phyloP scores from a whole-genome alignment of 805 yeast genomes.

The Schwanniomyces pseudopolymorphus region DNA sequence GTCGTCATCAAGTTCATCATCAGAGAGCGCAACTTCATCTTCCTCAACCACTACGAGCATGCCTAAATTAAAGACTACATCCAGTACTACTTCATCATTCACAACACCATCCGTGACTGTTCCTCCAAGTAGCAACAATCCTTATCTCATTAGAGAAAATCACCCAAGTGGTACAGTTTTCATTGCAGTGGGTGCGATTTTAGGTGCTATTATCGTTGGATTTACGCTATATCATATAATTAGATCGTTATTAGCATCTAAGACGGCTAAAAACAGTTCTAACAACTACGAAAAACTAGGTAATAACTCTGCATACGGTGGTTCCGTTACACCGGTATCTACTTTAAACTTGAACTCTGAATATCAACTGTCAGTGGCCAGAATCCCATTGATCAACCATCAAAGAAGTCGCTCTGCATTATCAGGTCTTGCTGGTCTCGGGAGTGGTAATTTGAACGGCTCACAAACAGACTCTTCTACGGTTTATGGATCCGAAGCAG shows the following conservation, averaged over 20 bases:
- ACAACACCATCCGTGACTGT: slow-evolving; percentile 53
- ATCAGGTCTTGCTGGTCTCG: slow-evolving; percentile 11
- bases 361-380: slow-evolving; percentile 23
- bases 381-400: slow-evolving; percentile 34
- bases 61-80: slow-evolving; percentile 7
- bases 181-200: slow-evolving; percentile 73
- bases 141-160: slow-evolving; percentile 52
- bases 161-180: slow-evolving; percentile 78
- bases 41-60: background rate
- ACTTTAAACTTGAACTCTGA: slow-evolving; percentile 17
- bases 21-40: slow-evolving; percentile 3
- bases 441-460: slow-evolving; percentile 13
- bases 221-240: slow-evolving; percentile 54
- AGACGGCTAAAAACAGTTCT: slow-evolving; percentile 49
- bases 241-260: slow-evolving; percentile 48
- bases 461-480: slow-evolving; percentile 31
- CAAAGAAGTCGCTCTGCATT: slow-evolving; percentile 19
- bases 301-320: slow-evolving; percentile 26
- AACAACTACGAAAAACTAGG: slow-evolving; percentile 31
- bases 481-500: slow-evolving; percentile 26
- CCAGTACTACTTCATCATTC: slow-evolving; percentile 18
- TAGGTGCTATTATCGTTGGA: slow-evolving; percentile 56
- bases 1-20: slow-evolving; percentile 8
- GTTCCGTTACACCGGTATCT: slow-evolving; percentile 17
- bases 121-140: slow-evolving; percentile 63